A percentile compares a stretch with the other conserved stretches of the same genome.
These are phyloP conservation scores for Exophiala sideris DNA, from an alignment of 2,329 filamentous ascomycete genomes.

Conservation along the genomic window DNA sequence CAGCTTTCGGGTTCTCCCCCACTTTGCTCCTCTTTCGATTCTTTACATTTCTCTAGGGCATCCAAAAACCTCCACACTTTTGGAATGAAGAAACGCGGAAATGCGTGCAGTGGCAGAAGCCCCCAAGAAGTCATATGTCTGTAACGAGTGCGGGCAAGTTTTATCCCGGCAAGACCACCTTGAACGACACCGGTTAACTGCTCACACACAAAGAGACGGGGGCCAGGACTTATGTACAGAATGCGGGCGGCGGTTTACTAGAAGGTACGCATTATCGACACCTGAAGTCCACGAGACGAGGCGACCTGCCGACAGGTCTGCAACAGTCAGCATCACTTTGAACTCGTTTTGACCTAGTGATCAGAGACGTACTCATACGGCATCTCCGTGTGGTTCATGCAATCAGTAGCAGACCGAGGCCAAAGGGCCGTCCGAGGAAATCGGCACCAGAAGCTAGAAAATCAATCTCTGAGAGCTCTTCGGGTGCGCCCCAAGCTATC, in stretches of 20 bases:
- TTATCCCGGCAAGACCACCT: slow-evolving; percentile 8
- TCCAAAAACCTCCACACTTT: no score
- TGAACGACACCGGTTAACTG: slow-evolving; percentile 1
- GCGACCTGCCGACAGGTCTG: no score
- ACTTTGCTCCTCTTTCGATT: no score
- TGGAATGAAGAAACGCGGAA: no score
- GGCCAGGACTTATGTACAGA: neutral
- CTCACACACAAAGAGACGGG: slow-evolving; percentile 1
- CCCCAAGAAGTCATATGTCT: slow-evolving; percentile 1
- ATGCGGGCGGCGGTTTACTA: slow-evolving; percentile 2
- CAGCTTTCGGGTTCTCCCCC: no score
- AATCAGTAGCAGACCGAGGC: neutral
- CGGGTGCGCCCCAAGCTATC: no score
- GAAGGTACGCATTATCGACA: no score
- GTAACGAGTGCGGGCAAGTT: slow-evolving; percentile 5
- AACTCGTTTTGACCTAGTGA: neutral
- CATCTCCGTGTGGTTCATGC: slow-evolving; percentile 2
- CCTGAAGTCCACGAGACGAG: no score
- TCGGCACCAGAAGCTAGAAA: neutral
- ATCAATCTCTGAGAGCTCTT: no score
- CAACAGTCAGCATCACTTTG: no score
- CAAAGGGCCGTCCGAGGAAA: slow-evolving; percentile 6
- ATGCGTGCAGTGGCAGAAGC: no score
- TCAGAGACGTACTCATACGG: slow-evolving; percentile 6
- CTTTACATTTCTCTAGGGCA: no score